Evolutionary conservation across 2,329 filamentous ascomycete species (phyloP).

Genomic region (Tetracladium maxilliforme): DNA sequence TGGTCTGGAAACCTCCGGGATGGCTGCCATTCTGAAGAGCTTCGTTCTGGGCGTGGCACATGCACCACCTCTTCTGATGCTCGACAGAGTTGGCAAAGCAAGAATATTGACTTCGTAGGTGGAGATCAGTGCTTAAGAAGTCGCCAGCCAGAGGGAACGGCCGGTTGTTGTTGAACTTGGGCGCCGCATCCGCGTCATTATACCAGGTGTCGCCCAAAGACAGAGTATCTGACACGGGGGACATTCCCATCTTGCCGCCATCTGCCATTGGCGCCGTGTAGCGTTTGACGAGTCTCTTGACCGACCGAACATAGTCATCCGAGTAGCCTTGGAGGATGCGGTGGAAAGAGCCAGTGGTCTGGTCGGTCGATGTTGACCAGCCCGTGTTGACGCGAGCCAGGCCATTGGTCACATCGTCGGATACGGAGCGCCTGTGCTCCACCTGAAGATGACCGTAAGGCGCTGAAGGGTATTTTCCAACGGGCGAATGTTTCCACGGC

Average conservation of each 20-base stretch:
- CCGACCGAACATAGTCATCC: neutral
- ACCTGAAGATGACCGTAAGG: no score
- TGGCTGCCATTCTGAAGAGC: conserved; percentile 3
- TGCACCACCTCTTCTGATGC: conserved; percentile 13
- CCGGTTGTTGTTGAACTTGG: neutral
- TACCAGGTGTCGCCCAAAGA: neutral
- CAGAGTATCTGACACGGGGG: neutral
- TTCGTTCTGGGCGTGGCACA: conserved; percentile 13
- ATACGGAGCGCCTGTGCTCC: no score
- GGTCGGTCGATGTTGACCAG: conserved; percentile 22
- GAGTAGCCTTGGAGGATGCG: conserved; percentile 13
- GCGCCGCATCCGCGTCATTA: neutral
- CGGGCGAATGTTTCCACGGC: conserved; percentile 12
- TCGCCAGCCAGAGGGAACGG: conserved; percentile 29
- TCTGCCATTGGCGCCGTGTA: no score
- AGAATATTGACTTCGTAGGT: conserved; percentile 4
- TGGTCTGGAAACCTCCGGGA: neutral
- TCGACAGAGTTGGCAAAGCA: conserved; percentile 10
- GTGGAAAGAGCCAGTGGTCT: conserved; percentile 19
- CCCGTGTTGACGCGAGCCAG: no score
- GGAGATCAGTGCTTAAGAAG: conserved; percentile 21
- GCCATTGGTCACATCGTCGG: no score
- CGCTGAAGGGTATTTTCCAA: no score
- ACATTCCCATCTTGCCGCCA: no score
- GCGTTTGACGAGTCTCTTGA: neutral